Evolutionary conservation across 768 basidiomycete genomes (phyloP), one percentile per base, ranked within the genome.

Genomic region (Macrocybe gigantea): DNA sequence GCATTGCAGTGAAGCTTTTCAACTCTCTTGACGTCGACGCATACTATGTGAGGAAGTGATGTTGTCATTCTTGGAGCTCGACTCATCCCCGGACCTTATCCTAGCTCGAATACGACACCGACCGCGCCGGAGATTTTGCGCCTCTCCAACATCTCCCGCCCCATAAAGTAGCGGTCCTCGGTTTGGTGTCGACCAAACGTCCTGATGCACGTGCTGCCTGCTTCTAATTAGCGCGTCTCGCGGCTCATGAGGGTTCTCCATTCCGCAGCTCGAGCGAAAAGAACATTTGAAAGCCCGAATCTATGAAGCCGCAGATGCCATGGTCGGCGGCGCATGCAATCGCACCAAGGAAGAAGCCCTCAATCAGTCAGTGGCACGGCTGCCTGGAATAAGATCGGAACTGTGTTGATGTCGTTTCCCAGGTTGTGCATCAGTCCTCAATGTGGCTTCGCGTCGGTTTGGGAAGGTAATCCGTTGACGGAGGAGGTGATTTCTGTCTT

Each of bases 81-180:
- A 22, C 43, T 48, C 7, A 14, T 38, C 12, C 11, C 34, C 34
- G 33, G 22, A 22, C 22, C 22, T 22, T 22, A 22, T 64, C 58
- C 55, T 52, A 74, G 79, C 68, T 82, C 39, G 79, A 81, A 61
- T 82, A 79, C 58, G 80, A 83, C 60, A 75, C 72, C 15, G 74
- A 74, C 48, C 77, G 79, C 44, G 70, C 78, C 2, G 81, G 81
- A n/a, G 71, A 75, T 49, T 81, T 81, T 49, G 53, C 64, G 48
- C 75, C 79, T 6, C 66, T 81, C 22, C 71, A 64, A 57, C 59
- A 65, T 52, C 64, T 81, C 8, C 79, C 79, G 1, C 58, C 62
- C 7, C 63, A 69, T 51, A 73, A 71, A 51, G 60, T 63, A 1
- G 73, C 59, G 11, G 73, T 76, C n/a, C 63, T 76, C 7, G 74